Conservation (phyloP, 164 flowering plant genomes). For the Vitis rotundifolia region DNA sequence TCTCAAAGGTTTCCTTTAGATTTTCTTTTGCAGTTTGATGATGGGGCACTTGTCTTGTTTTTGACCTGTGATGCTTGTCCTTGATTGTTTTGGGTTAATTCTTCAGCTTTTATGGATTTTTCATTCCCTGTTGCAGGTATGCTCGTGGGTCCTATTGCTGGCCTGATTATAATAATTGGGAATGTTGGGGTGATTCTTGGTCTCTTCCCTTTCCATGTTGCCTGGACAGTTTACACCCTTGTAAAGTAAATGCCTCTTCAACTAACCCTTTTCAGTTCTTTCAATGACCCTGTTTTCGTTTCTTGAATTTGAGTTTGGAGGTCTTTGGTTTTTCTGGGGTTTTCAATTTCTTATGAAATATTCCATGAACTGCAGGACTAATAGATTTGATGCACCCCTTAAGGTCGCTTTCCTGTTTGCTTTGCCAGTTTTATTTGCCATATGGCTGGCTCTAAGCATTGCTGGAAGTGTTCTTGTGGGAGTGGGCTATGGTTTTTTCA, state of each 20-base stretch:
- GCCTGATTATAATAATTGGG: constrained; percentile 61
- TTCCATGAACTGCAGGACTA: constrained; percentile 49
- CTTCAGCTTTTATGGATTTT: not conserved
- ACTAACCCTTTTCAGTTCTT: not conserved
- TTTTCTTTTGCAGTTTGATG: not conserved
- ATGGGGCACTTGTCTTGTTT: not conserved
- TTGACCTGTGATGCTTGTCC: not conserved
- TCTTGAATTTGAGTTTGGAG: not conserved
- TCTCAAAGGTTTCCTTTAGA: constrained; percentile 57
- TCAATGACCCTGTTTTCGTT: not conserved
- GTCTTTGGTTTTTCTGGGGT: not conserved
- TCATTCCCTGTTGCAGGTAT: constrained; percentile 46
- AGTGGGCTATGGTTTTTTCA: constrained; percentile 84
- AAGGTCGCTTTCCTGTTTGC: constrained; percentile 70
- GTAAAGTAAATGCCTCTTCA: constrained; percentile 42
- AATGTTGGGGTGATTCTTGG: constrained; percentile 72
- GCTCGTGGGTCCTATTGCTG: constrained; percentile 83
- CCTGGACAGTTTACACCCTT: constrained; percentile 74
- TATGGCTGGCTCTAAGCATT: constrained; percentile 79
- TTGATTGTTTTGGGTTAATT: not conserved
- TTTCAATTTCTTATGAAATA: not conserved
- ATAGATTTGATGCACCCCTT: constrained; percentile 64
- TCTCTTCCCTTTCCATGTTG: constrained; percentile 81
- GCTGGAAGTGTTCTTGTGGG: constrained; percentile 80
- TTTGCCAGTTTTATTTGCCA: constrained; percentile 62